These are phyloP conservation scores for Ceraceosorus guamensis DNA, from an alignment of 1,284 basidiomycete genomes.

Conservation along the genomic window DNA sequence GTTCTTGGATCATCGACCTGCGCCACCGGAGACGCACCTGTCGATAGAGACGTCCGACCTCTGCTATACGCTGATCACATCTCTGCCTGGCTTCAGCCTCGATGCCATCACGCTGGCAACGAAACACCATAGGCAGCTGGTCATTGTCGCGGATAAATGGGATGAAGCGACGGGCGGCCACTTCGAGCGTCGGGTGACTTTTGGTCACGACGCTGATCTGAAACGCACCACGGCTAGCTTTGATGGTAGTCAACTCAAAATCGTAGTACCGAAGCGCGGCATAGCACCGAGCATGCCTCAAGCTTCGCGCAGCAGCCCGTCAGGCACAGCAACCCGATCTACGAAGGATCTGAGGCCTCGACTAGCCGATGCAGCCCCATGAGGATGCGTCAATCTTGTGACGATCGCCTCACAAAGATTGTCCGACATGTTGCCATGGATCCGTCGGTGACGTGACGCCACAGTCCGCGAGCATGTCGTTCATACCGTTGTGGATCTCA, in stretches of 20 bases:
- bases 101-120: constrained; percentile 41
- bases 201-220: constrained; percentile 32
- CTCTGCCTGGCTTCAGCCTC: constrained; percentile 37
- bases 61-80: constrained; percentile 21
- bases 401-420: no score
- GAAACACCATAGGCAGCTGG: constrained; percentile 39
- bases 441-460: no score
- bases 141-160: constrained; percentile 42
- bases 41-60: constrained; percentile 22
- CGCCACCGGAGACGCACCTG: constrained; percentile 30
- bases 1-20: constrained; percentile 28
- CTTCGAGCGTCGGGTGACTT: constrained; percentile 40
- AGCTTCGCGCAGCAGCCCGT: no score
- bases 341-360: no score
- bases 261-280: constrained; percentile 17
- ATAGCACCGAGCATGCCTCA: no score
- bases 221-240: constrained; percentile 28
- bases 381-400: no score
- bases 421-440: no score
- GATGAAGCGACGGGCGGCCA: constrained; percentile 28
- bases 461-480: no score
- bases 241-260: constrained; percentile 22
- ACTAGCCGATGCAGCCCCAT: no score
- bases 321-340: no score
- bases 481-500: no score